A percentile compares a stretch with the other conserved stretches of the same genome.
These are phyloP conservation scores for Calonectria pseudoreteaudii DNA, from an alignment of 2,329 filamentous ascomycete genomes.

Conservation along the genomic window DNA sequence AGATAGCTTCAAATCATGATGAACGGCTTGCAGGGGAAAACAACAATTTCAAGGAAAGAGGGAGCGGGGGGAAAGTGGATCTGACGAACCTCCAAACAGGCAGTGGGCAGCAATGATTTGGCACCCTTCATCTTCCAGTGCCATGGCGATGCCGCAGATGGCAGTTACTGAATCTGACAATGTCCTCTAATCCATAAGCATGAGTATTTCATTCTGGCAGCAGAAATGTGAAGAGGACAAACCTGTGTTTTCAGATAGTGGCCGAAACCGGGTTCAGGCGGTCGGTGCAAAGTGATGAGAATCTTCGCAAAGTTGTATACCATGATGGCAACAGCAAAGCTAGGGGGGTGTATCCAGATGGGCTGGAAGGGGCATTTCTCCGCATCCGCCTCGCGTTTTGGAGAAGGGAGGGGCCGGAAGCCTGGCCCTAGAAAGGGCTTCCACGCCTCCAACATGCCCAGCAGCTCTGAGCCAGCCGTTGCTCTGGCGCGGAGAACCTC, in stretches of 20 bases:
- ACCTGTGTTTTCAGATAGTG: constrained; percentile 24
- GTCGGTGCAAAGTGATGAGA: constrained; percentile 51
- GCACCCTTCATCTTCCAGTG: constrained; percentile 52
- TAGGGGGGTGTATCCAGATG: constrained; percentile 62
- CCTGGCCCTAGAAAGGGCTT: constrained; percentile 48
- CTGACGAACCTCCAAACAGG: constrained; percentile 47
- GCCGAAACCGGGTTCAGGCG: constrained; percentile 45
- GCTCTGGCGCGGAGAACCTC: constrained; percentile 43
- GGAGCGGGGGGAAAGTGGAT: background rate
- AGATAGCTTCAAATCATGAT: background rate
- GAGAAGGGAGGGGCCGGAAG: constrained; percentile 54
- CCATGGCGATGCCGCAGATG: constrained; percentile 62
- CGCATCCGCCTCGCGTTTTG: constrained; percentile 35
- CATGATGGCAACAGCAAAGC: constrained; percentile 62
- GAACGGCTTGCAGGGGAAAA: background rate
- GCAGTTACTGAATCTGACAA: constrained; percentile 38
- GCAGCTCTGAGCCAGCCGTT: constrained; percentile 45
- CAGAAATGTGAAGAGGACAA: background rate
- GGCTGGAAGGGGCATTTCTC: constrained; percentile 50
- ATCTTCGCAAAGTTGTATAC: constrained; percentile 65
- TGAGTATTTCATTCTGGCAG: background rate
- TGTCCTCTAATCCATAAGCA: constrained; percentile 53
- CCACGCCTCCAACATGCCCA: constrained; percentile 47
- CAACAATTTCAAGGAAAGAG: background rate
- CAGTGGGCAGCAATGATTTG: constrained; percentile 56